phyloP scores from a whole-genome alignment of 1,284 basidiomycete genomes.

The Pulchroboletus neoregius region DNA sequence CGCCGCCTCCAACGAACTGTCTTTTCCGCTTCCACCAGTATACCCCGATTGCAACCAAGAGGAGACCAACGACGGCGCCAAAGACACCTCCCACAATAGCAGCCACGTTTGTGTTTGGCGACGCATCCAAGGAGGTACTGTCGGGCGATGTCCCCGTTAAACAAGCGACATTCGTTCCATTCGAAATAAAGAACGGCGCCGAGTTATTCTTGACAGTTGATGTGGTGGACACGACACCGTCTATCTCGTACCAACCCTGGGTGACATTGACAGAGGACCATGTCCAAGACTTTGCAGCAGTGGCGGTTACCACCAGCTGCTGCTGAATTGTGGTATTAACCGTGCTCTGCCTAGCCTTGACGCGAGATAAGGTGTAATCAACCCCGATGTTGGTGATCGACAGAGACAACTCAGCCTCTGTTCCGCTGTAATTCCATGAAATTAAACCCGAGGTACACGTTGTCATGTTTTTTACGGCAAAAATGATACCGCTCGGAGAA shows the following conservation, averaged over 20 bases:
- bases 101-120: constrained; percentile 31
- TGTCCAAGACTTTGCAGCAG: constrained; percentile 19
- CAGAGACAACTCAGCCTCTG: constrained; percentile 26
- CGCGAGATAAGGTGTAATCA: constrained; percentile 4
- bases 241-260: constrained; percentile 41
- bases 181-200: constrained; percentile 37
- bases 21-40: constrained; percentile 32
- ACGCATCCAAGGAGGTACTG: constrained; percentile 6
- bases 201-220: constrained; percentile 23
- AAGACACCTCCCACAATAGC: constrained; percentile 43
- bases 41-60: constrained; percentile 31
- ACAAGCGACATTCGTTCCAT: constrained; percentile 40
- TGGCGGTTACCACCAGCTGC: constrained; percentile 22
- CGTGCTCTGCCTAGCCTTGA: constrained; percentile 11
- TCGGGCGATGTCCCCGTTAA: constrained; percentile 21
- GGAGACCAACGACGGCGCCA: constrained; percentile 34
- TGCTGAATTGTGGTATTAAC: constrained; percentile 5
- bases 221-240: constrained; percentile 19
- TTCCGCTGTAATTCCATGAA: constrained; percentile 39
- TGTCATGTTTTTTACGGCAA: constrained; percentile 29
- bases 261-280: constrained; percentile 40
- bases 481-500: constrained; percentile 21
- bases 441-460: constrained; percentile 38
- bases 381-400: constrained; percentile 37
- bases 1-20: not conserved